Base-by-base conservation (phyloP, 1,284 basidiomycete genomes). In the Serendipita sp. region DNA sequence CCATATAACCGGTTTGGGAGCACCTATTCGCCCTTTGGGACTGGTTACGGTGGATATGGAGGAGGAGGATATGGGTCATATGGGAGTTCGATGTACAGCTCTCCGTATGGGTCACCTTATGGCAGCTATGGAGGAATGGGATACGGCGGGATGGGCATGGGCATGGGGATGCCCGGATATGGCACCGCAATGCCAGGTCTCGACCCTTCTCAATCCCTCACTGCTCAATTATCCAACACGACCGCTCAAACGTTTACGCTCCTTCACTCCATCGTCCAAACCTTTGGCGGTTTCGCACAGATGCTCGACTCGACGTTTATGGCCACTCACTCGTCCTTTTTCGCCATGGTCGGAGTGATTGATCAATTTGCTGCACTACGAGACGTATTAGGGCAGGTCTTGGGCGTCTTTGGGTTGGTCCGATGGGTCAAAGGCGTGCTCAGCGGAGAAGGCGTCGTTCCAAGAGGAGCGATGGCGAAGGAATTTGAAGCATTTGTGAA, bases 281-380 rank as follows among this genome's bases (percentile, higher is more conserved):
- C 95, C 1, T 97, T 99, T 73, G 84, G 88, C 0, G 94, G 94
- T 12, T 88, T 99, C 65, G 90, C 96, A 0, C 96, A 99, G 74
- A 95, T 99, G 84, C 85, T 99, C 68, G 95, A 99, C 73, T 88
- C 84, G 47, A 99, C 96, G 2, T 99, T 97, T 75, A 93, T 98
- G 88, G 96, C 96, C 2, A 99, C 96, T 0, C 96, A 99, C 74
- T 93, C 91, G 2, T 89, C 85, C 49, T 99, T 99, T 77, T 99
- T 98, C 73, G 95, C 95, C 65, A 97, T 99, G 90, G 93, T 98
- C 63, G 93, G 93, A 65, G 94, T 99, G 32, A 83, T 94, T 44
- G 95, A 99, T 71, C 96, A 99, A 72, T 89, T 99, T 70, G 86
- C 87, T 5, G 87, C 90, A 68, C 81, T 98, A 50, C 83, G 93